A percentile compares a stretch with the other conserved stretches of the same genome.
phyloP scores from a whole-genome alignment of 208 protist genomes.

The Acanthamoeba rhysodes region DNA sequence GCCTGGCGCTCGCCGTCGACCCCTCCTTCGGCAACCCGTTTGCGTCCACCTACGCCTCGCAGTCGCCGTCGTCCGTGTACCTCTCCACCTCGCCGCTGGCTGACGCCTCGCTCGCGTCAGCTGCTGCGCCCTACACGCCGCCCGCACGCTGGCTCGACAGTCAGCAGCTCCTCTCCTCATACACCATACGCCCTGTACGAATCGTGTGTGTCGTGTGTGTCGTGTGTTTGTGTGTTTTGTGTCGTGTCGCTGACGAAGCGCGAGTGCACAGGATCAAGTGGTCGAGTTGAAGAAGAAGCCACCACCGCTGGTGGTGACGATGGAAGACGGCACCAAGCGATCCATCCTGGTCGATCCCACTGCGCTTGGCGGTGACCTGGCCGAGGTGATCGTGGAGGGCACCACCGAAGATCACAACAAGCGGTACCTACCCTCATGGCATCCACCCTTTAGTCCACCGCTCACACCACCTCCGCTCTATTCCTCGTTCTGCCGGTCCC shows the following conservation, averaged over 20 bases:
- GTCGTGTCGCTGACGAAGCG: neutral
- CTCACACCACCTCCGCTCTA: neutral
- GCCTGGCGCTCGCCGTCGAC: neutral
- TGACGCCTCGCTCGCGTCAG: neutral
- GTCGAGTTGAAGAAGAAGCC: conserved; percentile 18
- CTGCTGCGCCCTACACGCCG: neutral
- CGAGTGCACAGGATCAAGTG: neutral
- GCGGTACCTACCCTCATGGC: too few relatives aligned
- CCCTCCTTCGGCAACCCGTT: conserved; percentile 37
- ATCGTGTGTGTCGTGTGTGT: neutral
- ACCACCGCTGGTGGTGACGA: neutral
- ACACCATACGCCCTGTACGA: conserved; percentile 14
- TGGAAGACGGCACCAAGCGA: neutral
- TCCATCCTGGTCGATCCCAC: neutral
- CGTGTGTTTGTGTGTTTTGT: neutral
- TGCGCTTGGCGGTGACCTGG: neutral
- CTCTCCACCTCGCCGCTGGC: neutral
- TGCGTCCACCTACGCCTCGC: neutral
- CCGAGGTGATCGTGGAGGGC: conserved; percentile 7
- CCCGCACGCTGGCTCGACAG: neutral
- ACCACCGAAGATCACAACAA: neutral
- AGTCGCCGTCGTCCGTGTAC: neutral
- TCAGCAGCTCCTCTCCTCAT: neutral
- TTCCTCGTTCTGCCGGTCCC: neutral
- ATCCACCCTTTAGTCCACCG: too few relatives aligned